A percentile compares a stretch with the other conserved stretches of the same genome.
phyloP scores from a whole-genome alignment of 148 eudicot species.

The Arctostaphylos glauca region DNA sequence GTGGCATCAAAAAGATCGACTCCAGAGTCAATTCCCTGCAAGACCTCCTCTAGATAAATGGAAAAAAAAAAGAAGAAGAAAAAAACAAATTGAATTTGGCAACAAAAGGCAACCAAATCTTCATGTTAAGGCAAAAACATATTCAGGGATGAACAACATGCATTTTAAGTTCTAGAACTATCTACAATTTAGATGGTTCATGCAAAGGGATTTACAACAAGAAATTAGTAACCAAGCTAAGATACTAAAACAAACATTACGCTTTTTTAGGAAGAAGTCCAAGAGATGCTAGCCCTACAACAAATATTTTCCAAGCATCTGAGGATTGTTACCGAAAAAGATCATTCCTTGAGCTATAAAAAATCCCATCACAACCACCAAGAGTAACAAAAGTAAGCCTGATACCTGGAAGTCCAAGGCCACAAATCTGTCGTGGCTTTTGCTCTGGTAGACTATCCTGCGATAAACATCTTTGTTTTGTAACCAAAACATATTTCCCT shows the following conservation, averaged over 20 bases:
- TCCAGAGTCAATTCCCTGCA: conserved; percentile 85
- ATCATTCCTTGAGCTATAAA: neutral
- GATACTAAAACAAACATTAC: neutral
- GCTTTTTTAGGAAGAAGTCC: neutral
- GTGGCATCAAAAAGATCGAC: conserved; percentile 77
- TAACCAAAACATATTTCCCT: neutral
- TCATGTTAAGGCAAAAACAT: neutral
- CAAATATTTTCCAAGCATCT: neutral
- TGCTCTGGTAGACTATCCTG: conserved; percentile 70
- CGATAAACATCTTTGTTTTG: neutral
- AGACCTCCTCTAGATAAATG: conserved; percentile 54
- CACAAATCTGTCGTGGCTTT: conserved; percentile 77
- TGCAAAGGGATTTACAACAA: neutral
- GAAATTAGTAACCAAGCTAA: neutral
- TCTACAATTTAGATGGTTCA: neutral
- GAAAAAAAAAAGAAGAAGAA: neutral
- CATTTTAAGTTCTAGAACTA: neutral
- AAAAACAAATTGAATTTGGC: neutral
- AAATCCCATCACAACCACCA: neutral
- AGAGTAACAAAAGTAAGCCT: neutral
- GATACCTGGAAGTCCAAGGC: conserved; percentile 83
- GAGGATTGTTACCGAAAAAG: neutral
- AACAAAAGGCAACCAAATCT: neutral
- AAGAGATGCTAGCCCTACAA: neutral
- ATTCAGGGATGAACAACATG: neutral